Evolutionary conservation across 768 basidiomycete species (phyloP).

Genomic region (Termitomyces sp.): DNA sequence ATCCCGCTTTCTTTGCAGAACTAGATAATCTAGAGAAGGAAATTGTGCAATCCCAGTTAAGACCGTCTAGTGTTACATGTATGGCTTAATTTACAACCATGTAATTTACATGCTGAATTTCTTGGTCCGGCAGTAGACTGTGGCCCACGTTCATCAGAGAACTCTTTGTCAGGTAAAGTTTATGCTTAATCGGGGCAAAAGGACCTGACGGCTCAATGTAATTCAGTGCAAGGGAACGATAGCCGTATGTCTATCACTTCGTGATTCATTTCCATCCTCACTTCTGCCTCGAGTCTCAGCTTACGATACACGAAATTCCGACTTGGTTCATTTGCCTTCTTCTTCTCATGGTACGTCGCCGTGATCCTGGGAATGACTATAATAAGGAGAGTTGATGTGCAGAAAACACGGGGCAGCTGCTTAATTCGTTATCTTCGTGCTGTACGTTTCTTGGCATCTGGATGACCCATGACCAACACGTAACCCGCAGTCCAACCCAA

Average conservation of each 20-base stretch:
- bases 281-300: slow-evolving; percentile 8
- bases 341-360: slow-evolving; percentile 6
- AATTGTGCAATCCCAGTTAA: slow-evolving; percentile 9
- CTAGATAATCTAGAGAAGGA: slow-evolving; percentile 42
- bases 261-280: slow-evolving; percentile 7
- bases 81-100: background rate
- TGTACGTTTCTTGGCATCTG: background rate
- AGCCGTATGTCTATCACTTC: slow-evolving; percentile 2
- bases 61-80: slow-evolving; percentile 3
- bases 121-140: background rate
- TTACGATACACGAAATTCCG: slow-evolving; percentile 1
- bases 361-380: background rate
- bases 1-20: slow-evolving; percentile 31
- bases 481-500: background rate
- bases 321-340: background rate
- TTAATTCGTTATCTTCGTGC: background rate
- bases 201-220: background rate
- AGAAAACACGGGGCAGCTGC: slow-evolving; percentile 1
- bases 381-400: background rate
- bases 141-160: background rate
- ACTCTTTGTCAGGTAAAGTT: slow-evolving; percentile 3
- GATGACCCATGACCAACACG: background rate
- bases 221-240: background rate
- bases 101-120: background rate
- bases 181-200: background rate